A percentile compares a stretch with the other conserved stretches of the same genome.
Evolutionary conservation across 495 filamentous ascomycete genomes (phyloP).

Genomic region (Talaromyces trachyspermus): DNA sequence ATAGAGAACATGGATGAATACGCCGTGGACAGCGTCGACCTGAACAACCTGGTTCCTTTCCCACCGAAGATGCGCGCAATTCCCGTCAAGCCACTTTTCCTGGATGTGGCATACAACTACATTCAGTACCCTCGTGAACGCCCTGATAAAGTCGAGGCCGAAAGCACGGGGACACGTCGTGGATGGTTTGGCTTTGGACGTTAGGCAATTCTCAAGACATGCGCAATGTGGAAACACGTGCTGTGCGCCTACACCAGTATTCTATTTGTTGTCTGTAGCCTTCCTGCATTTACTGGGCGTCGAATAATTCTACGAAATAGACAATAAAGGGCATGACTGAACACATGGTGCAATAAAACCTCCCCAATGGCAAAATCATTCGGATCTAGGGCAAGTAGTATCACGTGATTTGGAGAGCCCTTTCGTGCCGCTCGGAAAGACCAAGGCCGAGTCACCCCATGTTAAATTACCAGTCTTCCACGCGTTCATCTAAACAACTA

Average conservation of each 20-base stretch:
- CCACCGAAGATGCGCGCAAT: conserved; percentile 76
- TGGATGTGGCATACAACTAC: conserved; percentile 98
- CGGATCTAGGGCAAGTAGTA: neutral
- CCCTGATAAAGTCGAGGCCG: conserved; percentile 44
- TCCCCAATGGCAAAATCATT: no score
- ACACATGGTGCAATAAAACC: no score
- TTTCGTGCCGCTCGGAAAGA: neutral
- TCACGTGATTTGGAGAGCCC: neutral
- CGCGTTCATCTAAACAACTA: neutral
- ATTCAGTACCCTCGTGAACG: conserved; percentile 75
- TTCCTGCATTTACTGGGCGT: no score
- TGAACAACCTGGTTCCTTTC: conserved; percentile 75
- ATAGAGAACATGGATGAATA: conserved; percentile 70
- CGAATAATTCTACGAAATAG: neutral
- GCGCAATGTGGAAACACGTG: no score
- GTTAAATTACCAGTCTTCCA: no score
- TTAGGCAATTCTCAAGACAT: conserved; percentile 35
- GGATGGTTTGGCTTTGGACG: conserved; percentile 91
- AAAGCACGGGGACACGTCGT: conserved; percentile 58
- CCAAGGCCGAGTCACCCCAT: conserved; percentile 3
- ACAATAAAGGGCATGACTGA: neutral
- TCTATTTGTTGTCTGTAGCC: neutral
- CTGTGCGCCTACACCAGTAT: no score
- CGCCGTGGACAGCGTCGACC: conserved; percentile 55
- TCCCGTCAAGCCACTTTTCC: conserved; percentile 91